Percentiles rank a stretch among this genome's conserved stretches.
Conservation (phyloP, 345 rosid genomes). For the Hirschfeldia incana region DNA sequence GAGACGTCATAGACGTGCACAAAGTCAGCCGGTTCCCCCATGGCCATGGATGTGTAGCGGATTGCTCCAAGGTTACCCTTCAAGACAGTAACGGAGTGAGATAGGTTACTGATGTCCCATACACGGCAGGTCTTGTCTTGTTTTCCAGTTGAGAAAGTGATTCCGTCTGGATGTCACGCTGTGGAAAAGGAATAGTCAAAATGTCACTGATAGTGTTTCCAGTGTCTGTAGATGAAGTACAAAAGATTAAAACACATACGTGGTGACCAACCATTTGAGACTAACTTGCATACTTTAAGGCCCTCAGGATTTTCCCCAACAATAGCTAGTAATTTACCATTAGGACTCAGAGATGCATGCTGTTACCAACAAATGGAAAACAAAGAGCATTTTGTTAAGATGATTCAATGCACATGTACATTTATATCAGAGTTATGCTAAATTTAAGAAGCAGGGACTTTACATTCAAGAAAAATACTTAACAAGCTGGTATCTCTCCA, state of each 20-base stretch:
- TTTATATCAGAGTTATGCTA: background rate
- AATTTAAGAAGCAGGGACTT: slow-evolving; percentile 21
- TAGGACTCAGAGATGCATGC: slow-evolving; percentile 75
- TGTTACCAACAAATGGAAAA: slow-evolving; percentile 35
- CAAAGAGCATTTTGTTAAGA: background rate
- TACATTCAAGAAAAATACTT: slow-evolving; percentile 66
- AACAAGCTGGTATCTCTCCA: slow-evolving; percentile 71
- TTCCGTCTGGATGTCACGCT: slow-evolving; percentile 76
- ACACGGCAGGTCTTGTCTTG: slow-evolving; percentile 81
- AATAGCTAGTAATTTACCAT: slow-evolving; percentile 63
- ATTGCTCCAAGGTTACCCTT: slow-evolving; percentile 84
- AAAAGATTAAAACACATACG: slow-evolving; percentile 6
- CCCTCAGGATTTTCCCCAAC: slow-evolving; percentile 81
- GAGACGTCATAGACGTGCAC: slow-evolving; percentile 69
- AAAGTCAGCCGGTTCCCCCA: slow-evolving; percentile 85
- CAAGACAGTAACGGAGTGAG: slow-evolving; percentile 56
- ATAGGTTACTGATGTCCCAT: slow-evolving; percentile 73
- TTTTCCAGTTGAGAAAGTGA: slow-evolving; percentile 74
- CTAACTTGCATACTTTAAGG: slow-evolving; percentile 26
- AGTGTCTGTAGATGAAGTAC: slow-evolving; percentile 46
- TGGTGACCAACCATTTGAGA: background rate
- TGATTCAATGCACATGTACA: background rate
- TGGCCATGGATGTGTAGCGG: slow-evolving; percentile 69
- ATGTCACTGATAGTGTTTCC: slow-evolving; percentile 54
- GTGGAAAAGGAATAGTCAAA: slow-evolving; percentile 81